Evolutionary conservation across 2,329 filamentous ascomycete species (phyloP), one percentile per base, ranked within the genome.

Genomic region (Phaeophleospora eucalypticola): DNA sequence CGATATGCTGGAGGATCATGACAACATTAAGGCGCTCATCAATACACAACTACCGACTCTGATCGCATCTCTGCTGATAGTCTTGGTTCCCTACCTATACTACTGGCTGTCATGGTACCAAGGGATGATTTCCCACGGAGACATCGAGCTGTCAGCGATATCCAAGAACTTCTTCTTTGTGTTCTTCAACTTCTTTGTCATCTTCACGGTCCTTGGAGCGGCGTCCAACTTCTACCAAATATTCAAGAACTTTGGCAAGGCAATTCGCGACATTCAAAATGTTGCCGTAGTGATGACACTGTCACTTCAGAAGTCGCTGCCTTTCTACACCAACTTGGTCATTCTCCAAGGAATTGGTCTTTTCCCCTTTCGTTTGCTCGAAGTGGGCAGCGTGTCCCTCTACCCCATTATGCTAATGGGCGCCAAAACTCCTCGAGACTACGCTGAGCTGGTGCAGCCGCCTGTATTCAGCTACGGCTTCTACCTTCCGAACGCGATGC

Each of bases 81-180:
- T 96, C 41, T 78, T 85, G 4, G 90, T 97, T 1, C 94, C 93
- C 0, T 97, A 95, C 64, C 73, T 98, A 0, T 98, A 98, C 71
- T 89, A 95, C 59, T 96, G 84, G 73, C 79, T 98, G 9, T 89
- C 91, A 2, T 90, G 90, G 65, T 79, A 82, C 43, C 93, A 98
- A 71, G 93, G 93, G 40, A 94, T 94, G 83, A 88, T 95, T 42
- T 97, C 93, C 0, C 87, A 89, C 58, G 89, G 89, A 36, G 93
- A 98, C 52, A 84, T 98, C 17, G 93, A 97, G 67, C 77, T 98
- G 4, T 97, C 93, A 0, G 78, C 94, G 36, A 91, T 98, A 56
- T 95, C 89, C 44, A 98, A 98, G 72, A 98, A 97, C 68, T 98
- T 97, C 71, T 64, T 97, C 76, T 98, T 98, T 66, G 90, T 87